Evolutionary conservation across 345 rosid genomes (phyloP), one percentile per base, ranked within the genome.

Genomic region (Aegle marmelos): DNA sequence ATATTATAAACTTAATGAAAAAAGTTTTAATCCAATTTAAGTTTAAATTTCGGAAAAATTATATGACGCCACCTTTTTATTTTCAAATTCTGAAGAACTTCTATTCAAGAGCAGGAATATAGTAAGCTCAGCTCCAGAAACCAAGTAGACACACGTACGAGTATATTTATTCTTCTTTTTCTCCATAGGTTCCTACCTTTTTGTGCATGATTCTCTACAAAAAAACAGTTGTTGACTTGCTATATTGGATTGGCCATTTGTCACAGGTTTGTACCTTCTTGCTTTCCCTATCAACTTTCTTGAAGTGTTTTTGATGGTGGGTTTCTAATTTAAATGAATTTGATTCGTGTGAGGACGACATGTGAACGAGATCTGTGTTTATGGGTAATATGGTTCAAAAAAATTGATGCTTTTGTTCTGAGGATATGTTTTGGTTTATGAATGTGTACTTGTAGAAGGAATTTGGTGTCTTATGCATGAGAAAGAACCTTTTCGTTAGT

Each of bases 111-210:
- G 78, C 76, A 58, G 76, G 69, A 36, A 77, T 61, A 56, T 53
- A 57, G 22, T 31, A 9, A 17, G 19, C 68, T 13, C 68, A 21
- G 7, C 45, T 70, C 37, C 60, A 45, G 33, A 8, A 75, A 31
- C 65, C 70, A 81, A 57, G 76, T 19, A 74, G 56, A 65, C 31
- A 63, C 70, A 69, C 81, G 65, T 78, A 68, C 80, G 66, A 70
- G 16, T 76, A 69, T 66, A 37, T 41, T 41, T 13, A 14, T 41
- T 41, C 50, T 11, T 41, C 50, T 41, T 11, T 41, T 41, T 3
- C 16, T 41, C 50, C 11, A 41, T 41, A 41, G 16, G 2, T 41
- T 41, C 11, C 16, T 11, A 41, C 1, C 50, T 11, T 41, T 41
- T 41, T 10, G 13, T 11, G 48, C 2, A 41, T 41, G 57, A 24